These are phyloP conservation scores for Emmonsiellopsis sp. DNA, from an alignment of 2,329 filamentous ascomycete species.

Conservation along the genomic window DNA sequence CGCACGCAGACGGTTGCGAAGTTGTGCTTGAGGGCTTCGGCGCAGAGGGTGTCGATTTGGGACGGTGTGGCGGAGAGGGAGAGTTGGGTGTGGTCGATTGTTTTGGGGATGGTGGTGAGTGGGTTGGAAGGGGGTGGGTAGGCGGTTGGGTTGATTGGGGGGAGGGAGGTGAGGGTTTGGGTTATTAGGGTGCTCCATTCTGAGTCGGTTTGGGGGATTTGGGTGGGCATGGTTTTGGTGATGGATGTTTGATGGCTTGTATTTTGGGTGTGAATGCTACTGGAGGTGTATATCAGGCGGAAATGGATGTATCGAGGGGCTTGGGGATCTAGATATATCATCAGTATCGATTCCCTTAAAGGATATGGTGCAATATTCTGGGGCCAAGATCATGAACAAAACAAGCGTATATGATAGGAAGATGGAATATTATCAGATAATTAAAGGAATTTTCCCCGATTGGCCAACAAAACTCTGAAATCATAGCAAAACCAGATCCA, in stretches of 20 bases:
- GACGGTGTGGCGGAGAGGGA: constrained; percentile 33
- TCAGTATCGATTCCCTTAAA: too few species aligned
- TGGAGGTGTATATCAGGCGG: too few species aligned
- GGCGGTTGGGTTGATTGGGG: constrained; percentile 11
- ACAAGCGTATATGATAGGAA: too few species aligned
- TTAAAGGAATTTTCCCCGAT: too few species aligned
- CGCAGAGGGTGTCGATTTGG: constrained; percentile 47
- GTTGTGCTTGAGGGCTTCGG: constrained; percentile 41
- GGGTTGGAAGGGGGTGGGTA: constrained; percentile 18
- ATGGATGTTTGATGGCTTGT: not conserved
- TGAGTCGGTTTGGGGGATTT: constrained; percentile 19
- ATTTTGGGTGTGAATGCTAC: too few species aligned
- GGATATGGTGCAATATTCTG: too few species aligned
- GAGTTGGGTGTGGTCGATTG: constrained; percentile 37
- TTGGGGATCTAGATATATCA: too few species aligned
- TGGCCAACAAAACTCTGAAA: too few species aligned
- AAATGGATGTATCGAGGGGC: too few species aligned
- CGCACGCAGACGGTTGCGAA: constrained; percentile 49
- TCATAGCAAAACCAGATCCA: too few species aligned
- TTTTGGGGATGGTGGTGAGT: constrained; percentile 19
- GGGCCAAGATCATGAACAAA: too few species aligned
- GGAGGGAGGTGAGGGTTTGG: constrained; percentile 18
- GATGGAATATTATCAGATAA: too few species aligned
- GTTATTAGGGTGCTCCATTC: constrained; percentile 27
- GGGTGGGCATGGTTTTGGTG: not conserved